Evolutionary conservation across 2,329 filamentous ascomycete genomes (phyloP), one percentile per base, ranked within the genome.

Genomic region (Chaetothyriales sp.): DNA sequence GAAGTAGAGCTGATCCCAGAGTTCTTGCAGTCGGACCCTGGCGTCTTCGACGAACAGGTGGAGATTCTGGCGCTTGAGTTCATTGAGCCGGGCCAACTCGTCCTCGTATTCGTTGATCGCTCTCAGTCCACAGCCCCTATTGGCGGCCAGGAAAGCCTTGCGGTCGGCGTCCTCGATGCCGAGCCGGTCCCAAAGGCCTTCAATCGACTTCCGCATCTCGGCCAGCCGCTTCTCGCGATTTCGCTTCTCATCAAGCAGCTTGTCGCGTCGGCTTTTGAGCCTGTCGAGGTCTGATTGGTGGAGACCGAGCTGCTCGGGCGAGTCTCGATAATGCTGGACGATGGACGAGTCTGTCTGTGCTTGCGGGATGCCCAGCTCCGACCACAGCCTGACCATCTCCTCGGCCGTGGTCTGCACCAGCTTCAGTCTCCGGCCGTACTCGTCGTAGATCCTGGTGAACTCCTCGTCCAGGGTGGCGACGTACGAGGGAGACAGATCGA

Each of bases 91-190:
- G 2, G 78, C 75, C 45, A 97, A 75, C 69, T 98, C 92, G 56
- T 94, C 88, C 67, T 97, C 88, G 60, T 89, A 95, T 68, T 97
- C 89, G 64, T 95, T 95, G 70, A 95, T 94, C 57, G 88, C 86
- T 53, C 90, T 79, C 50, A 97, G 73, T 13, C 90, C 90, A 61
- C 87, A 95, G 50, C 94, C 94, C 43, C 90, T 83, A 69, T 95
- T 95, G 52, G 80, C 75, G 59, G 87, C 85, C 15, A 95, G 70
- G 71, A 98, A 98, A 25, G 79, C 75, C 71, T 89, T 94, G 61
- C 85, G 83, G 64, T 95, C 89, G 18, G 74, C 71, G 58, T 90
- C 84, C 44, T 94, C 86, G 15, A 95, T 77, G 6, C 85, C 85
- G 2, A 98, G 78, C 59, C 88, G 87, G 60, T 86, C 81, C 92